phyloP scores from a whole-genome alignment of 169 alveolate genomes.

The Plasmodium knowlesi region DNA sequence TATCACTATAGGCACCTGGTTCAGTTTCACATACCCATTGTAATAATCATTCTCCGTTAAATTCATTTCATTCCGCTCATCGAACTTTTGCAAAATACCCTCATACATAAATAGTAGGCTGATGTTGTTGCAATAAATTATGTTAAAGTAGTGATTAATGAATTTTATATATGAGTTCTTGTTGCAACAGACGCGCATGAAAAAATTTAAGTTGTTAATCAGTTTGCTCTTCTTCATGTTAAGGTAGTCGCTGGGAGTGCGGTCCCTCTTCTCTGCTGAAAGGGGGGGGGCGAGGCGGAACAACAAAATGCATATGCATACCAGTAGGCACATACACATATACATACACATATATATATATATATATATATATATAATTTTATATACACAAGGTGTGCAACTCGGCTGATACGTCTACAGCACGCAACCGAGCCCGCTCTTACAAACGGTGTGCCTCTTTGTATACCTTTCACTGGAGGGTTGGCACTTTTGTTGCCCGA shows the following conservation, averaged over 20 bases:
- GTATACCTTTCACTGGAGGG: conserved; percentile 1
- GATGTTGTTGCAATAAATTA: conserved; percentile 58
- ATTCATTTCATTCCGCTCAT: conserved; percentile 30
- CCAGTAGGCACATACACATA: not conserved
- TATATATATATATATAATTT: too few relatives aligned
- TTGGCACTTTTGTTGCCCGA: not conserved
- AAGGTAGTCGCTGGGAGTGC: conserved; percentile 31
- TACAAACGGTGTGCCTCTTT: not conserved
- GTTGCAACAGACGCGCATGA: conserved; percentile 72
- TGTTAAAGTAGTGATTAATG: conserved; percentile 59
- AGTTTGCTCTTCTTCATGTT: conserved; percentile 68
- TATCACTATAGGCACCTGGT: conserved; percentile 34
- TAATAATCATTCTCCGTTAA: conserved; percentile 62
- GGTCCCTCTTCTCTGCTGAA: conserved; percentile 4
- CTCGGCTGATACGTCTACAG: not conserved
- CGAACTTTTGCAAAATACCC: conserved; percentile 66
- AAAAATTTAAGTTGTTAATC: conserved; percentile 46
- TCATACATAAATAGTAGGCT: conserved; percentile 50
- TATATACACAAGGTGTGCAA: not conserved
- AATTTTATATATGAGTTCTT: conserved; percentile 62
- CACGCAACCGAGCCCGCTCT: not conserved
- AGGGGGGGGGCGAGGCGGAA: not conserved
- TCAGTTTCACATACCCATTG: conserved; percentile 48
- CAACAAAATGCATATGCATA: not conserved
- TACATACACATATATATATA: too few relatives aligned